A percentile compares a stretch with the other conserved stretches of the same genome.
These are phyloP conservation scores for Solanum medicagineum DNA, from an alignment of 257 asterid genomes.

Conservation along the genomic window DNA sequence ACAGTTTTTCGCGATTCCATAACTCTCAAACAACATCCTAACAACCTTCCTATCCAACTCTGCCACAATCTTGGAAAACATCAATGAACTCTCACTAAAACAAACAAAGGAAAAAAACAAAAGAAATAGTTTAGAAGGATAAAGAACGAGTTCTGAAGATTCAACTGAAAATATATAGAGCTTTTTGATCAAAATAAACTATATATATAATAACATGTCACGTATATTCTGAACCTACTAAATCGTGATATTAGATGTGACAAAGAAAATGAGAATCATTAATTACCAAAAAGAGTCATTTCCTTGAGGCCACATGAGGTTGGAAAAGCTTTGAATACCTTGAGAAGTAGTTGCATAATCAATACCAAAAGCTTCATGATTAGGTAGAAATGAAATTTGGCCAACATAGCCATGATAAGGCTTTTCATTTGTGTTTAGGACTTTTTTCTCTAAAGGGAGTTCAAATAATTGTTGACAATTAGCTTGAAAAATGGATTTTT, in stretches of 20 bases:
- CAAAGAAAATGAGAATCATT: not conserved
- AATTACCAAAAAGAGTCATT: slow-evolving; percentile 28
- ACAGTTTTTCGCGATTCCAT: slow-evolving; percentile 21
- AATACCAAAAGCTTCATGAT: slow-evolving; percentile 64
- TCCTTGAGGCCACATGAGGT: slow-evolving; percentile 70
- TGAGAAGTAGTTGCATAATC: slow-evolving; percentile 52
- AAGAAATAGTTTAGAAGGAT: not conserved
- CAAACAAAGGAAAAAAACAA: not conserved
- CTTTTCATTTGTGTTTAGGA: slow-evolving; percentile 36
- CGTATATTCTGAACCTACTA: not conserved
- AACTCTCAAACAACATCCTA: slow-evolving; percentile 51
- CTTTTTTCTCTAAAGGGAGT: slow-evolving; percentile 35
- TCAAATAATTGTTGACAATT: slow-evolving; percentile 38
- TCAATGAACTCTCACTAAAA: slow-evolving; percentile 40
- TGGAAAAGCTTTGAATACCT: slow-evolving; percentile 43
- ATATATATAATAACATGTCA: not conserved
- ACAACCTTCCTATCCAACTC: slow-evolving; percentile 44
- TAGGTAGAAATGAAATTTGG: slow-evolving; percentile 54
- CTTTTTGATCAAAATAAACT: not conserved
- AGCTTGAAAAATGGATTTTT: slow-evolving; percentile 35
- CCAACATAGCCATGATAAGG: slow-evolving; percentile 86
- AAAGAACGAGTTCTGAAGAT: not conserved
- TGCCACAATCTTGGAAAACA: slow-evolving; percentile 32
- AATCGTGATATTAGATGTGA: not conserved
- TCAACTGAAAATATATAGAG: not conserved